A percentile compares a stretch with the other conserved stretches of the same genome.
phyloP scores from a whole-genome alignment of 352 stramenopile species.

The Pythium dissotocum region DNA sequence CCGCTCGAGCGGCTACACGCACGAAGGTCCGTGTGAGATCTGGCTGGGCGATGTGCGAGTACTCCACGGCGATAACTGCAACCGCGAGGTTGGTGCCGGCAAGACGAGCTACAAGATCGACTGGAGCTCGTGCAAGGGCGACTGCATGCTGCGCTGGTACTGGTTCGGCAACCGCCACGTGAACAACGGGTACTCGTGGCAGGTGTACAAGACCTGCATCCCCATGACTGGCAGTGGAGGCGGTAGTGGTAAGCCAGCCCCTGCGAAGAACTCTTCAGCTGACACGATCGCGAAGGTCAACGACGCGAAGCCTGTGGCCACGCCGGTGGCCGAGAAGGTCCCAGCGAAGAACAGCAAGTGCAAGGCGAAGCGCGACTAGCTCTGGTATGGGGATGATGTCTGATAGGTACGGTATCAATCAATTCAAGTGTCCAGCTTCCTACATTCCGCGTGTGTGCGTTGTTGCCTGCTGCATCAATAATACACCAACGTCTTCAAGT shows the following conservation, averaged over 20 bases:
- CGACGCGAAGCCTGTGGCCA: not conserved
- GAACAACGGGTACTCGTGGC: conserved; percentile 48
- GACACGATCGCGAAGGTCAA: not conserved
- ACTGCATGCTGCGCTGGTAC: conserved; percentile 33
- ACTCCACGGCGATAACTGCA: conserved; percentile 31
- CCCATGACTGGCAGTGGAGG: not conserved
- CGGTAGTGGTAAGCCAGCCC: not conserved
- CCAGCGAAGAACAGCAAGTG: not conserved
- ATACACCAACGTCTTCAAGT: too few species aligned
- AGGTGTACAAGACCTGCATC: conserved; percentile 44
- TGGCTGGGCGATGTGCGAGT: conserved; percentile 29
- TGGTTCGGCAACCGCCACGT: conserved; percentile 32
- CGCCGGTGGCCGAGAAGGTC: not conserved
- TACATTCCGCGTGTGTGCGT: too few species aligned
- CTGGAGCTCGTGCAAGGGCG: conserved; percentile 24
- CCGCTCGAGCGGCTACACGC: conserved; percentile 36
- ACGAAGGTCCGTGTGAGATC: conserved; percentile 27
- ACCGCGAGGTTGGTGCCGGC: conserved; percentile 28
- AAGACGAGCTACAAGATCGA: conserved; percentile 29
- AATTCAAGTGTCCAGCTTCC: too few species aligned
- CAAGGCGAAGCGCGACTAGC: not conserved
- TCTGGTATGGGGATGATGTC: too few species aligned
- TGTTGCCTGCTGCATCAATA: too few species aligned
- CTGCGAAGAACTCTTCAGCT: not conserved
- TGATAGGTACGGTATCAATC: too few species aligned